These are phyloP conservation scores for Bipolaris gigantea DNA, from an alignment of 2,329 filamentous ascomycete genomes.

Conservation along the genomic window DNA sequence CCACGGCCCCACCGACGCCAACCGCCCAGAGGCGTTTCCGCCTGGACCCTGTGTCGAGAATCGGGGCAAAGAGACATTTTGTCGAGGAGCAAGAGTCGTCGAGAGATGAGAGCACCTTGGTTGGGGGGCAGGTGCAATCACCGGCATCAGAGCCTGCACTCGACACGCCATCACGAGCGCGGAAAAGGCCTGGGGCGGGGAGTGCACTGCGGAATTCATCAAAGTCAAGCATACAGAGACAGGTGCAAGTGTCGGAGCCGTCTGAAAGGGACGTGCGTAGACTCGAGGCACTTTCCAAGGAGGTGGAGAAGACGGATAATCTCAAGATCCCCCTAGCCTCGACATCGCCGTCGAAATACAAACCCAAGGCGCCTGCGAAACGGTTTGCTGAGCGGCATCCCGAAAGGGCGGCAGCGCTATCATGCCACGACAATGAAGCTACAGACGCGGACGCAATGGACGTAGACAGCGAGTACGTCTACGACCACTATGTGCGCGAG, in stretches of 20 bases:
- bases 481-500: constrained; percentile 63
- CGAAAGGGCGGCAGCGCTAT: constrained; percentile 26
- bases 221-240: constrained; percentile 7
- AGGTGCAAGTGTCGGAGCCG: constrained; percentile 14
- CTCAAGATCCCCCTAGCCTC: constrained; percentile 11
- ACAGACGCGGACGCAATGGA: constrained; percentile 37
- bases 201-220: constrained; percentile 18
- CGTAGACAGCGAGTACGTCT: constrained; percentile 58
- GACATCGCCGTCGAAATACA: constrained; percentile 35
- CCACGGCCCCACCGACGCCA: constrained; percentile 20
- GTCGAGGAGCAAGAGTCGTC: constrained; percentile 19
- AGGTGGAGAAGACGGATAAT: constrained; percentile 34
- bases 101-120: background rate
- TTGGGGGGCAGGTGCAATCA: constrained; percentile 7
- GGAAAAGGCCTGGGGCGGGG: constrained; percentile 36
- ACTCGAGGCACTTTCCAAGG: constrained; percentile 38
- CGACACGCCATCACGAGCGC: constrained; percentile 18
- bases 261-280: constrained; percentile 35
- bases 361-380: constrained; percentile 39
- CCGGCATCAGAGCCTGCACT: constrained; percentile 4
- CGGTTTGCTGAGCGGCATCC: constrained; percentile 42
- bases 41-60: constrained; percentile 24
- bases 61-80: constrained; percentile 25
- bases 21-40: constrained; percentile 29
- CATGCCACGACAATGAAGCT: constrained; percentile 5